A percentile compares a stretch with the other conserved stretches of the same genome.
These are phyloP conservation scores for Solanum appendiculatum DNA, from an alignment of 257 asterid genomes.

Conservation along the genomic window DNA sequence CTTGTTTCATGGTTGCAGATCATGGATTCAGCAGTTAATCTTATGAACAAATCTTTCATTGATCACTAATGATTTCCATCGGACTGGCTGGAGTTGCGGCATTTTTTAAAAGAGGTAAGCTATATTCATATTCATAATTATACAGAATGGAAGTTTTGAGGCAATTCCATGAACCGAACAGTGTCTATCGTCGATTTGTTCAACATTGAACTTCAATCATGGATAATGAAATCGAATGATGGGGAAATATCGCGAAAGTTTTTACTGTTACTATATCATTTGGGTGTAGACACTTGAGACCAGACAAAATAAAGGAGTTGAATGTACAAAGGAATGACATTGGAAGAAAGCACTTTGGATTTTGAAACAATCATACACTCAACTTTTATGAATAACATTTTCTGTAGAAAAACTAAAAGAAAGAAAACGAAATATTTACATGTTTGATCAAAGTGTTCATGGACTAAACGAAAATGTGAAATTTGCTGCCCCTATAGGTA, in stretches of 20 bases:
- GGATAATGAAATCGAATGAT: neutral
- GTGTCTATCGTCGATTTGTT: neutral
- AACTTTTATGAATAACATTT: neutral
- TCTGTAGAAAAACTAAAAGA: neutral
- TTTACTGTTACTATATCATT: neutral
- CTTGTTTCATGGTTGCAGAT: constrained; percentile 27
- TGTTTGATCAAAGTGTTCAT: neutral
- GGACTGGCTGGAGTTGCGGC: neutral
- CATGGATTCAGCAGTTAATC: constrained; percentile 84
- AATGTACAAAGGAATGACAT: too few relatives aligned
- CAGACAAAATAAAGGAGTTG: too few relatives aligned
- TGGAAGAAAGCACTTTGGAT: too few relatives aligned
- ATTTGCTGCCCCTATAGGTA: neutral
- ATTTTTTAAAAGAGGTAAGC: neutral
- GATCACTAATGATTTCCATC: neutral
- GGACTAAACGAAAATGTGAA: neutral
- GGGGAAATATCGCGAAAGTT: neutral
- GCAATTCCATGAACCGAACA: neutral
- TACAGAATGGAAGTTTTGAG: neutral
- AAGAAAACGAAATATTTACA: neutral
- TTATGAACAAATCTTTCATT: constrained; percentile 18
- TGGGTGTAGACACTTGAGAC: too few relatives aligned
- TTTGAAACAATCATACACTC: neutral
- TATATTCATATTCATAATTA: neutral
- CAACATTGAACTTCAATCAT: neutral